These are phyloP conservation scores for Arachnopeziza araneosa DNA, from an alignment of 2,329 filamentous ascomycete species.

Conservation along the genomic window DNA sequence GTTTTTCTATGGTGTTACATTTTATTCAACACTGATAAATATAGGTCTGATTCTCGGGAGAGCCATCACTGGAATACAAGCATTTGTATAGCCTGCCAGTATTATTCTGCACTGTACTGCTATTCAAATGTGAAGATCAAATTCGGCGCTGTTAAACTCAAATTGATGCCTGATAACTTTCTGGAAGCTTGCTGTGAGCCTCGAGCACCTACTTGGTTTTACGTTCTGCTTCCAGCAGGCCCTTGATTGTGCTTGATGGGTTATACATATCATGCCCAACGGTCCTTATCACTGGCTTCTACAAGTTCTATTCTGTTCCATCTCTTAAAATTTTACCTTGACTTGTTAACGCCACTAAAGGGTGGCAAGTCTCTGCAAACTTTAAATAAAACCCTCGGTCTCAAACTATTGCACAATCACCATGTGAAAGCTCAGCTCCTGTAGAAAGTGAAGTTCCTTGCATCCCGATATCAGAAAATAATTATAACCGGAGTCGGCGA, in stretches of 20 bases:
- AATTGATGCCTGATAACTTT: background rate
- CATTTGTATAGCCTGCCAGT: slow-evolving; percentile 52
- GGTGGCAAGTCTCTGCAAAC: background rate
- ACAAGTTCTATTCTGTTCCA: background rate
- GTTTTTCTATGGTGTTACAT: slow-evolving; percentile 3
- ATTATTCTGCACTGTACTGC: too few relatives aligned
- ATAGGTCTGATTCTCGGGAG: slow-evolving; percentile 64
- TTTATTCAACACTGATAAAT: slow-evolving; percentile 24
- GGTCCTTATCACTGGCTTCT: background rate
- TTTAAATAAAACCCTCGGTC: background rate
- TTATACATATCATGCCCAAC: background rate
- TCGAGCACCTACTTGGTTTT: background rate
- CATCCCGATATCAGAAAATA: background rate
- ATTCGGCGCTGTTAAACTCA: background rate
- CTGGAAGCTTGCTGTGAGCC: too few relatives aligned
- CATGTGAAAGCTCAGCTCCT: background rate
- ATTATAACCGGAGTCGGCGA: background rate
- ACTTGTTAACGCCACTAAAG: background rate
- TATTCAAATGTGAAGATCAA: background rate
- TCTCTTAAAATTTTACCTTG: background rate
- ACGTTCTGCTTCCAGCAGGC: background rate
- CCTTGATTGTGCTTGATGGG: background rate
- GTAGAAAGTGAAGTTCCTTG: background rate
- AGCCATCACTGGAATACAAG: slow-evolving; percentile 70
- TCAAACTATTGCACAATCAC: background rate